Percentiles rank a stretch among this genome's conserved stretches.
These are phyloP conservation scores for Cercospora nicotianae DNA, from an alignment of 2,329 filamentous ascomycete species.

Conservation along the genomic window DNA sequence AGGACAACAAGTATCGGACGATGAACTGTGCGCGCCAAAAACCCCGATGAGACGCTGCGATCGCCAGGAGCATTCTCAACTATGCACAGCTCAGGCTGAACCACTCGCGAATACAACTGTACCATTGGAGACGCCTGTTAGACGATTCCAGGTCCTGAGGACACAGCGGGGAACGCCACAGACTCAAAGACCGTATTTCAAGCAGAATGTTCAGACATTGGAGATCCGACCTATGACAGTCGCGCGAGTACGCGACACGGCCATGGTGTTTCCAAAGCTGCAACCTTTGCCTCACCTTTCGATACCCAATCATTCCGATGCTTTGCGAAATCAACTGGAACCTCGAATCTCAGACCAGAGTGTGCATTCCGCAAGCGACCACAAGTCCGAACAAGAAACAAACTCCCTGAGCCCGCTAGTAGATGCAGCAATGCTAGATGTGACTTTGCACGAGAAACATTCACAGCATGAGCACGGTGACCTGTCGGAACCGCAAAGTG, in stretches of 20 bases:
- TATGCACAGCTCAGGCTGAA: constrained; percentile 22
- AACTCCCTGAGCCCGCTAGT: constrained; percentile 15
- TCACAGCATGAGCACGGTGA: background rate
- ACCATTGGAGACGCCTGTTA: constrained; percentile 26
- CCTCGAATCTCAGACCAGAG: background rate
- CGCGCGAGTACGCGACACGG: constrained; percentile 25
- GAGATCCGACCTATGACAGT: constrained; percentile 30
- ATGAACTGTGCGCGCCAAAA: constrained; percentile 38
- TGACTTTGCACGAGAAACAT: background rate
- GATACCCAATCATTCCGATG: background rate
- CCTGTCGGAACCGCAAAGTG: background rate
- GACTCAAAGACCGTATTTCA: constrained; percentile 30
- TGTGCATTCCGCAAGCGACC: background rate
- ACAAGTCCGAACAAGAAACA: constrained; percentile 8
- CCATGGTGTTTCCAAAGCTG: constrained; percentile 31
- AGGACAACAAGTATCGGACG: constrained; percentile 29
- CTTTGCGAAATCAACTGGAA: background rate
- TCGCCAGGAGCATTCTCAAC: constrained; percentile 22
- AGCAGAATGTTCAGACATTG: constrained; percentile 24
- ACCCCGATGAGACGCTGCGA: constrained; percentile 37
- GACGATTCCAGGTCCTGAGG: constrained; percentile 24
- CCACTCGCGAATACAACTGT: constrained; percentile 15
- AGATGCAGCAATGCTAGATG: background rate
- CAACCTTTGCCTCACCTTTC: constrained; percentile 16
- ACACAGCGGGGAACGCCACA: constrained; percentile 32